Evolutionary conservation across 208 protist genomes (phyloP).

Genomic region (Leishmania amazonensis): DNA sequence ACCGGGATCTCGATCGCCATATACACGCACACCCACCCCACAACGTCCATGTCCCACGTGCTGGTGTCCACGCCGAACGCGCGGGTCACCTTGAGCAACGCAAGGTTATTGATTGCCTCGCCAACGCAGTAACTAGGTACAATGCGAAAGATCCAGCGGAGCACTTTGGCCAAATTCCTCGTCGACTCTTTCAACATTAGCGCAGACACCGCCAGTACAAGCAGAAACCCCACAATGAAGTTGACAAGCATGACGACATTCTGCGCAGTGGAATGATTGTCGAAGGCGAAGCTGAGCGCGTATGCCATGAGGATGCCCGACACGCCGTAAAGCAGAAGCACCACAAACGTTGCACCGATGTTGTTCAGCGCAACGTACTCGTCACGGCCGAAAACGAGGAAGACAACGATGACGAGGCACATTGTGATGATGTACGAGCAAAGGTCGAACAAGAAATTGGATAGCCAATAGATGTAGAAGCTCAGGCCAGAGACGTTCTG

Average conservation of each 20-base stretch:
- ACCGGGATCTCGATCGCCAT: constrained; percentile 52
- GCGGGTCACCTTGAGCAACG: constrained; percentile 12
- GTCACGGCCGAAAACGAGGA: constrained; percentile 34
- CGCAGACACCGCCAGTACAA: constrained; percentile 37
- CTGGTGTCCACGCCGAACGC: background rate
- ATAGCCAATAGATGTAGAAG: constrained; percentile 56
- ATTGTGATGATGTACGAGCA: constrained; percentile 38
- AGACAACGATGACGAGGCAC: constrained; percentile 30
- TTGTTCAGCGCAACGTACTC: constrained; percentile 39
- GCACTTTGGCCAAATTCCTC: constrained; percentile 6
- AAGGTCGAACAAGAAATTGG: constrained; percentile 62
- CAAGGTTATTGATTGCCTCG: constrained; percentile 51
- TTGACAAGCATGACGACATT: constrained; percentile 38
- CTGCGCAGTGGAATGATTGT: constrained; percentile 44
- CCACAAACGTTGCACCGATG: constrained; percentile 26
- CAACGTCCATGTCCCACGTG: constrained; percentile 25
- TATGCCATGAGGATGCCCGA: constrained; percentile 31
- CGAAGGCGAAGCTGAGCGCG: constrained; percentile 48
- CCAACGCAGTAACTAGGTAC: constrained; percentile 53
- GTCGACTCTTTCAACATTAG: background rate
- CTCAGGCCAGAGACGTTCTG: constrained; percentile 66
- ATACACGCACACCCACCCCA: constrained; percentile 39
- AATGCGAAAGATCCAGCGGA: constrained; percentile 47
- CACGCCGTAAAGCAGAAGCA: constrained; percentile 46
- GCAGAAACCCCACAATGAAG: constrained; percentile 51